Conservation (phyloP, 495 filamentous ascomycete species). For the Chlorociboria aeruginascens region DNA sequence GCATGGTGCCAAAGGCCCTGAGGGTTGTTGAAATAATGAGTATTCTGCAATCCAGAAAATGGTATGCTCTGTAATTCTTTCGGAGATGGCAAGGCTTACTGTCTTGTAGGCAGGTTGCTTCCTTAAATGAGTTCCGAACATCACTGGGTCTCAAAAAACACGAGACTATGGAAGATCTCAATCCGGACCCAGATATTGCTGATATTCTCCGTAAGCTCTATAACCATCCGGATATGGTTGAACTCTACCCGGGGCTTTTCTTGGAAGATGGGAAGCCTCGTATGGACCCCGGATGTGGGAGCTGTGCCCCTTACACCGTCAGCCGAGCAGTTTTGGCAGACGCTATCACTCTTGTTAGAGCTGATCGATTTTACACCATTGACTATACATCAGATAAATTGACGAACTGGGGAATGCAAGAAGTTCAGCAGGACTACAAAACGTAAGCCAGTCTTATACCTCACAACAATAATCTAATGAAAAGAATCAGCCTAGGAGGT, state of each 20-base stretch:
- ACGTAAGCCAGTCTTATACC: conserved; percentile 18
- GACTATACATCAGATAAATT: conserved; percentile 59
- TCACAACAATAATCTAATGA: too few species aligned
- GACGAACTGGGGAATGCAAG: conserved; percentile 64
- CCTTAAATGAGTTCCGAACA: conserved; percentile 73
- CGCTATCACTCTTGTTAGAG: conserved; percentile 67
- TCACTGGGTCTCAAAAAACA: conserved; percentile 67
- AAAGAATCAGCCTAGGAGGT: conserved; percentile 41
- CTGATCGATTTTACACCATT: conserved; percentile 70
- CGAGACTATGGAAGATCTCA: conserved; percentile 71
- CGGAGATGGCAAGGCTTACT: too few species aligned
- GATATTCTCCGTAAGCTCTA: conserved; percentile 61
- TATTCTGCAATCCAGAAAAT: conserved; percentile 67
- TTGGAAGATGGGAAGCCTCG: conserved; percentile 65
- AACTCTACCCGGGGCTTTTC: conserved; percentile 69
- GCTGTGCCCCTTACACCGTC: conserved; percentile 71
- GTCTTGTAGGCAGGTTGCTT: conserved; percentile 49
- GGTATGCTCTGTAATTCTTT: too few species aligned
- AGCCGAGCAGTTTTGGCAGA: conserved; percentile 73
- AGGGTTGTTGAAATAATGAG: conserved; percentile 68
- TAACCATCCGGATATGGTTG: conserved; percentile 64
- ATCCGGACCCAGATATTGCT: conserved; percentile 57
- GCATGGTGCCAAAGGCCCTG: conserved; percentile 60
- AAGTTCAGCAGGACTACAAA: conserved; percentile 54
- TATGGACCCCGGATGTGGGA: conserved; percentile 63